Conservation (phyloP, 1,284 basidiomycete species). For the Ceratobasidium sp. region DNA sequence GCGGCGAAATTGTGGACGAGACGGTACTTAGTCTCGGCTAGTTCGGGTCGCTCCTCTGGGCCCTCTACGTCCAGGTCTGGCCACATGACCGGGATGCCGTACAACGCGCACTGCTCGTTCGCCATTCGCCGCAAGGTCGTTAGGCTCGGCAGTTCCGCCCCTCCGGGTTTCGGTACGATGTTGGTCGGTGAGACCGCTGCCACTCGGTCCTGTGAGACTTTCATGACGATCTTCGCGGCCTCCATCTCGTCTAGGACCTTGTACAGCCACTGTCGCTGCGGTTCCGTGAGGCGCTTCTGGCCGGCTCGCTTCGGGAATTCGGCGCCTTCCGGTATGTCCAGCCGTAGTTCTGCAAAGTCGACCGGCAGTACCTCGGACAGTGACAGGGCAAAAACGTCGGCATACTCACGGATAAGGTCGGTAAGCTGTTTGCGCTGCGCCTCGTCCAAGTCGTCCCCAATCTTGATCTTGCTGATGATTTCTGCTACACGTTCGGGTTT, state of each 20-base stretch:
- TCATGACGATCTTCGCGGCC: slow-evolving; percentile 39
- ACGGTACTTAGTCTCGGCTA: slow-evolving; percentile 47
- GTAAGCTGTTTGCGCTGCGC: slow-evolving; percentile 22
- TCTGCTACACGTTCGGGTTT: neutral
- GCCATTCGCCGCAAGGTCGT: slow-evolving; percentile 42
- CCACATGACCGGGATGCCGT: slow-evolving; percentile 16
- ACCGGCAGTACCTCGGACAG: slow-evolving; percentile 32
- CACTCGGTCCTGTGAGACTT: slow-evolving; percentile 39
- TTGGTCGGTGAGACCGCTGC: slow-evolving; percentile 26
- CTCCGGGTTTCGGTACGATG: slow-evolving; percentile 22
- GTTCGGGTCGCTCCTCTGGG: neutral
- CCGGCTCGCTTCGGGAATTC: slow-evolving; percentile 36
- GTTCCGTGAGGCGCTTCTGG: slow-evolving; percentile 47
- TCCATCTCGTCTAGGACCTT: slow-evolving; percentile 47
- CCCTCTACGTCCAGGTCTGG: neutral
- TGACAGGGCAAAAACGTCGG: slow-evolving; percentile 36
- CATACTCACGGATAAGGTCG: slow-evolving; percentile 18
- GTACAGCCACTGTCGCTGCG: slow-evolving; percentile 40
- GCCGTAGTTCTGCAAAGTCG: slow-evolving; percentile 45
- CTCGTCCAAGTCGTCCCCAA: slow-evolving; percentile 34
- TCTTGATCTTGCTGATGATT: slow-evolving; percentile 25
- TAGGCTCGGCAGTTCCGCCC: slow-evolving; percentile 16
- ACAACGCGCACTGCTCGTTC: slow-evolving; percentile 20
- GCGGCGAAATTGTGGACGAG: slow-evolving; percentile 49
- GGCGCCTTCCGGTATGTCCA: slow-evolving; percentile 44